Conservation (phyloP, 2,329 filamentous ascomycete species). For the Penicillium sp. region DNA sequence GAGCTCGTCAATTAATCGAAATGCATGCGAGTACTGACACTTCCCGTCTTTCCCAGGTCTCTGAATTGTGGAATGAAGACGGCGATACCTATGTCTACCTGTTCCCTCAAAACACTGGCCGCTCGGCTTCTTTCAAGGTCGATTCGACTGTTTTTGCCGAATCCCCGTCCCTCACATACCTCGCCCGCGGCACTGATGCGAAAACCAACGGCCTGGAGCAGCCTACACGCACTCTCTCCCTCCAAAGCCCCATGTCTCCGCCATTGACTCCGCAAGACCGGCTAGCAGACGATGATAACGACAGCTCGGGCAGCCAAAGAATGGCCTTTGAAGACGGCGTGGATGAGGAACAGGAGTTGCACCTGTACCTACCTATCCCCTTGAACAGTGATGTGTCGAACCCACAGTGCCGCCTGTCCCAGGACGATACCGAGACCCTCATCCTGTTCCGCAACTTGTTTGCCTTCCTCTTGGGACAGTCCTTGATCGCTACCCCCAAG, state of each 20-base stretch:
- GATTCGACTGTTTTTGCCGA: conserved; percentile 56
- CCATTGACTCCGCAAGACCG: conserved; percentile 31
- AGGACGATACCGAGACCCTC: conserved; percentile 54
- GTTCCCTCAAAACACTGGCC: conserved; percentile 54
- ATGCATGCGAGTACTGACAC: neutral
- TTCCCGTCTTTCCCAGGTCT: conserved; percentile 37
- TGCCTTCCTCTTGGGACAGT: conserved; percentile 59
- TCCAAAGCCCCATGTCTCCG: conserved; percentile 30
- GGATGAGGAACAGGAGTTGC: conserved; percentile 44
- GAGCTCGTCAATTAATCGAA: neutral
- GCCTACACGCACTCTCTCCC: conserved; percentile 30
- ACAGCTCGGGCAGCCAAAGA: conserved; percentile 47
- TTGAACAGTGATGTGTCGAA: conserved; percentile 49
- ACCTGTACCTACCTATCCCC: conserved; percentile 57
- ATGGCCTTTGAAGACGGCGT: conserved; percentile 44
- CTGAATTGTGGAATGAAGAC: conserved; percentile 59
- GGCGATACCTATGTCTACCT: conserved; percentile 62
- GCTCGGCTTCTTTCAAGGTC: conserved; percentile 58
- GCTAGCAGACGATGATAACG: conserved; percentile 34
- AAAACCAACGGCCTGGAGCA: conserved; percentile 39
- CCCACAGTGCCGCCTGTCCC: conserved; percentile 31
- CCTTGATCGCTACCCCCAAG: conserved; percentile 55
- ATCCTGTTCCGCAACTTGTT: conserved; percentile 60
- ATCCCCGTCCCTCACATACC: conserved; percentile 52
- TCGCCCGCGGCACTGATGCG: conserved; percentile 52